Base-by-base conservation (phyloP, 2,329 filamentous ascomycete genomes). In the Fusarium subglutinans region DNA sequence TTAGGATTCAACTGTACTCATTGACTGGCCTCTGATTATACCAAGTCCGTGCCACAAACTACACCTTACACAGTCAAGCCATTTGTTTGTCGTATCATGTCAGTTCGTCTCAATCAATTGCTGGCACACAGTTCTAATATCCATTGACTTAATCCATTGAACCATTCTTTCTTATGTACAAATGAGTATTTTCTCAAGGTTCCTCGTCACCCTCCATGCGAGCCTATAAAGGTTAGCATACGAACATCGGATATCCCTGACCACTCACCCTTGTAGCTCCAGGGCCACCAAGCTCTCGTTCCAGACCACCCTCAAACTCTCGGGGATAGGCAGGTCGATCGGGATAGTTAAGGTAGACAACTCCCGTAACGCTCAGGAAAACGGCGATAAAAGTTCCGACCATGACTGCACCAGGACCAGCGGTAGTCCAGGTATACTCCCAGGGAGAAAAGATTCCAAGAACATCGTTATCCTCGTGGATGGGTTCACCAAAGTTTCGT, bases 401-500 rank as follows among this genome's bases (percentile, higher is more conserved):
- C 84, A 94, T 91, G 69, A 91, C 79, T 41, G 91, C 81, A 67
- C 90, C 94, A 80, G 92, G 95, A 73, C 90, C 89, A 22, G 95
- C 86, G 56, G 89, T 92, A 50, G 88, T 86, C 88, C 96, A 96
- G 63, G 91, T 96, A 86, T 99, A 98, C 79, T 95, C 92, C 82
- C 96, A 91, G 6, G 94, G 91, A 57, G 94, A 93, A 85, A 99
- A 96, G 74, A 98, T 92, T 78, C 95, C 95, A 66, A 98, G 88
- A 66, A 95, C 89, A 82, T 99, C 97, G 84, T 98, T 93, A 83
- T 99, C 96, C 84, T 99, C 97, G 84, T 99, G 96, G 59, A 97
- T 91, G 18, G 96, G 94, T 84, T 99, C 97, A 84, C 95, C 95
- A 82, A 94, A 98, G 88, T 99, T 98, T 80, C 96, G 91, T 82